phyloP scores from a whole-genome alignment of 169 alveolate species.

The Eimeria maxima region DNA sequence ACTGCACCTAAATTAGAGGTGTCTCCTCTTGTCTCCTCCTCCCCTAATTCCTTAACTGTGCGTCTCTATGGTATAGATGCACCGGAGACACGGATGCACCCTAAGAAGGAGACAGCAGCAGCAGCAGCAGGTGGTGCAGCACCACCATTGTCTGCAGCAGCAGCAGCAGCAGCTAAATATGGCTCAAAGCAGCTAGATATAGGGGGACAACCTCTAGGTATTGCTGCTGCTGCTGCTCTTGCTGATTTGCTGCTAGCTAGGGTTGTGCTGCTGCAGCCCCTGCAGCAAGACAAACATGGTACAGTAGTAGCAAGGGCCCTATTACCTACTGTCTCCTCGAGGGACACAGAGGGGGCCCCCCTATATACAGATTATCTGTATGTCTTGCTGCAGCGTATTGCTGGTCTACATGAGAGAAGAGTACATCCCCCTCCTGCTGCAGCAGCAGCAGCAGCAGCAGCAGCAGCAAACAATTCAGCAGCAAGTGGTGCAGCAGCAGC shows the following conservation, averaged over 20 bases:
- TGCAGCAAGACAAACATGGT: neutral
- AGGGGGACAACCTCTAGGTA: conserved; percentile 52
- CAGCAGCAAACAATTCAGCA: no score
- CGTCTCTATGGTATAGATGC: conserved; percentile 55
- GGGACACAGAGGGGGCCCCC: neutral
- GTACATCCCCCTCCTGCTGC: neutral
- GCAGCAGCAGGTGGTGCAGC: neutral
- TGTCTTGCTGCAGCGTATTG: neutral
- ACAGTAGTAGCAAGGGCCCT: neutral
- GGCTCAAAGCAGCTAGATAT: conserved; percentile 1
- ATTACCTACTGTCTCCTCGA: conserved; percentile 1
- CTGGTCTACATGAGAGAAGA: neutral
- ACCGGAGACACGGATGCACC: neutral
- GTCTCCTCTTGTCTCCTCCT: neutral
- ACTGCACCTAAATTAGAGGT: neutral
- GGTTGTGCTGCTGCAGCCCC: conserved; percentile 26
- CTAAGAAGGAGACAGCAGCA: neutral
- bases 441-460: neutral
- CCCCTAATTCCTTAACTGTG: neutral
- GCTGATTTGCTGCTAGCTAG: conserved; percentile 14
- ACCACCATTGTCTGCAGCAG: neutral
- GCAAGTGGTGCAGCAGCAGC: no score
- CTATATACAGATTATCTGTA: neutral
- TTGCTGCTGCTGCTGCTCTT: conserved; percentile 36
- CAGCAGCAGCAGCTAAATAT: neutral